Evolutionary conservation across 2,329 filamentous ascomycete genomes (phyloP).

Genomic region (Aspergillus glaucus): DNA sequence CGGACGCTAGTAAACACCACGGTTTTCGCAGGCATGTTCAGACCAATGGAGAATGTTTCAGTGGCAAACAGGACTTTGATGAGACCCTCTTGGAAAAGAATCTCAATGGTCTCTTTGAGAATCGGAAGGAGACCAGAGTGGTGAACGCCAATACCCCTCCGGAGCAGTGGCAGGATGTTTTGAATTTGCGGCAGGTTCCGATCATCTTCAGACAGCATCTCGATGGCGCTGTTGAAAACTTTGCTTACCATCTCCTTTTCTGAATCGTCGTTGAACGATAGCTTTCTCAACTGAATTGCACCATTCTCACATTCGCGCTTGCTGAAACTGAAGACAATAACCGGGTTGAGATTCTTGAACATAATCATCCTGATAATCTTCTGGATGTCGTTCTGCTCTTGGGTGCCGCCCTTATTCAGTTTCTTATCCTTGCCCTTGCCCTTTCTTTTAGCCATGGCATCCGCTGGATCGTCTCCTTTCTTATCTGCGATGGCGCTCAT

Average conservation of each 20-base stretch:
- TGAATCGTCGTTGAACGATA: conserved; percentile 93
- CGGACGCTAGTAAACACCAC: conserved; percentile 97
- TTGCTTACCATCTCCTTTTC: conserved; percentile 92
- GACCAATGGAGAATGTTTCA: conserved; percentile 95
- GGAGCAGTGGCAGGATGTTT: conserved; percentile 79
- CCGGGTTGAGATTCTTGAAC: conserved; percentile 92
- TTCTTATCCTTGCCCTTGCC: conserved; percentile 90
- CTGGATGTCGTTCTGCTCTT: conserved; percentile 74
- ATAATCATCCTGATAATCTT: conserved; percentile 99
- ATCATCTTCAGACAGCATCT: conserved; percentile 87
- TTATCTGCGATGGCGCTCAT: conserved; percentile 86
- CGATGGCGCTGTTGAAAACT: conserved; percentile 89
- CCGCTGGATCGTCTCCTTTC: conserved; percentile 75
- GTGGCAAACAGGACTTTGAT: conserved; percentile 98
- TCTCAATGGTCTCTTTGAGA: conserved; percentile 97
- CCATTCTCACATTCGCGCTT: conserved; percentile 93
- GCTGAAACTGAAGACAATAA: conserved; percentile 99
- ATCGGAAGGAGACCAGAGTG: conserved; percentile 94
- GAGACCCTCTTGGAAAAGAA: conserved; percentile 93
- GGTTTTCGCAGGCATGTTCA: conserved; percentile 99
- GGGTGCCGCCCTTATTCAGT: conserved; percentile 74
- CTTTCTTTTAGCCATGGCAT: conserved; percentile 71
- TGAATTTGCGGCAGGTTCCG: conserved; percentile 81
- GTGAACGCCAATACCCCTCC: conserved; percentile 92
- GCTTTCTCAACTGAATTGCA: conserved; percentile 75